phyloP scores from a whole-genome alignment of 1,284 basidiomycete genomes.

The Cystobasidium slooffiae region DNA sequence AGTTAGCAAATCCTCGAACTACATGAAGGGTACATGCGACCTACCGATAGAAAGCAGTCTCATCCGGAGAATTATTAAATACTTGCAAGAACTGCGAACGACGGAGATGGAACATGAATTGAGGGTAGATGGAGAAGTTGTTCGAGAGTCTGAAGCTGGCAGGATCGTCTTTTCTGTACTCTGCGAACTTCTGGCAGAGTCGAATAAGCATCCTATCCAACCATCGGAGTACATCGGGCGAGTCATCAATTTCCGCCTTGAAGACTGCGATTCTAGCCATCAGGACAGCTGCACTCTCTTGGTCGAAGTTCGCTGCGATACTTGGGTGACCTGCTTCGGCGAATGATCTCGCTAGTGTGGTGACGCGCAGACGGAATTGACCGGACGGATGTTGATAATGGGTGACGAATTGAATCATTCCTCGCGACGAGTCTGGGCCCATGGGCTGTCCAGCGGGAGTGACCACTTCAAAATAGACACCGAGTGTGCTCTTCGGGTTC shows the following conservation, averaged over 20 bases:
- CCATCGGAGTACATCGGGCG: conserved; percentile 95
- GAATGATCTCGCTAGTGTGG: conserved; percentile 95
- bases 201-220: conserved; percentile 98
- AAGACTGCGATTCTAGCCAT: conserved; percentile 99
- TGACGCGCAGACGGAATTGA: conserved; percentile 90
- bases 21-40: conserved; percentile 48
- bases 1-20: conserved; percentile 1
- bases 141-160: conserved; percentile 89
- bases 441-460: conserved; percentile 96
- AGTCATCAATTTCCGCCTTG: conserved; percentile 99
- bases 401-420: conserved; percentile 97
- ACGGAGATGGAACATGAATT: conserved; percentile 99
- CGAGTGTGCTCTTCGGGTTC: conserved; percentile 84
- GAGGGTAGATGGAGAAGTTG: conserved; percentile 98
- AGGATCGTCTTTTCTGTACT: conserved; percentile 98
- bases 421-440: conserved; percentile 70
- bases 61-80: conserved; percentile 99
- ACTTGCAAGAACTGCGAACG: conserved; percentile 98
- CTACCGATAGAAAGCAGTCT: conserved; percentile 96
- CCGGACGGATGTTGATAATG: conserved; percentile 98
- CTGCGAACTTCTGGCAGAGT: conserved; percentile 98
- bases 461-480: conserved; percentile 98
- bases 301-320: conserved; percentile 94
- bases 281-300: conserved; percentile 95
- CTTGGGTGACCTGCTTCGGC: conserved; percentile 93